Percentiles rank a stretch among this genome's conserved stretches.
Conservation (phyloP, 2,329 filamentous ascomycete species). For the Pleurostoma richardsiae region DNA sequence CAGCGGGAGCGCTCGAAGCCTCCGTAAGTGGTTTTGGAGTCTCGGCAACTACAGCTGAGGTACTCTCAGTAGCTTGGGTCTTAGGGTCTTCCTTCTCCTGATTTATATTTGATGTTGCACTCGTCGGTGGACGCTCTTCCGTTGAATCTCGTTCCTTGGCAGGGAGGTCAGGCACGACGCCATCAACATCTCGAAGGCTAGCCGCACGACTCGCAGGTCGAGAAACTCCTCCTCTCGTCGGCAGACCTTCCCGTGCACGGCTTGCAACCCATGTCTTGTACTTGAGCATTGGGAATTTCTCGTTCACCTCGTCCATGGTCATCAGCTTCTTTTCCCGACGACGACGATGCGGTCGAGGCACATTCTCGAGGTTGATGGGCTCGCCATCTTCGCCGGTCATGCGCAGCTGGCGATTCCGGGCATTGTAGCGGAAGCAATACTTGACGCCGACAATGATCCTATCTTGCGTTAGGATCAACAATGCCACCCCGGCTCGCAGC, state of each 20-base stretch:
- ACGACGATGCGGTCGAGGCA: slow-evolving; percentile 79
- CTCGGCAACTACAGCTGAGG: slow-evolving; percentile 11
- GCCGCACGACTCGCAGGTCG: slow-evolving; percentile 66
- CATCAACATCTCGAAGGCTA: slow-evolving; percentile 66
- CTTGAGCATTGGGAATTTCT: slow-evolving; percentile 90
- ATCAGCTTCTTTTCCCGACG: slow-evolving; percentile 97
- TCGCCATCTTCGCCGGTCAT: slow-evolving; percentile 71
- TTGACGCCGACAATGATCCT: slow-evolving; percentile 99
- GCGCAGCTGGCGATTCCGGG: slow-evolving; percentile 78
- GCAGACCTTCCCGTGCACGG: slow-evolving; percentile 76
- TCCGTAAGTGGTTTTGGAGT: slow-evolving; percentile 11
- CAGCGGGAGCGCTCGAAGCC: slow-evolving; percentile 2
- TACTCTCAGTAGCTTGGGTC: slow-evolving; percentile 17
- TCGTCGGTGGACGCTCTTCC: slow-evolving; percentile 30
- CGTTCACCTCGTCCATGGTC: slow-evolving; percentile 98
- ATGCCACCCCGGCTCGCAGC: no score
- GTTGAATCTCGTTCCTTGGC: slow-evolving; percentile 39
- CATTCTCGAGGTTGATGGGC: slow-evolving; percentile 78
- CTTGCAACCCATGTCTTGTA: slow-evolving; percentile 93
- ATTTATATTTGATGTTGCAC: slow-evolving; percentile 13
- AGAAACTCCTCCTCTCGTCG: slow-evolving; percentile 78
- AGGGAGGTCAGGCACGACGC: slow-evolving; percentile 37
- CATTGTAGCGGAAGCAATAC: slow-evolving; percentile 98
- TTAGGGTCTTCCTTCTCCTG: slow-evolving; percentile 20
- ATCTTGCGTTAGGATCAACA: slow-evolving; percentile 16